Evolutionary conservation across 176 grass and related monocot genomes (phyloP).

Genomic region (Triticum monococcum): DNA sequence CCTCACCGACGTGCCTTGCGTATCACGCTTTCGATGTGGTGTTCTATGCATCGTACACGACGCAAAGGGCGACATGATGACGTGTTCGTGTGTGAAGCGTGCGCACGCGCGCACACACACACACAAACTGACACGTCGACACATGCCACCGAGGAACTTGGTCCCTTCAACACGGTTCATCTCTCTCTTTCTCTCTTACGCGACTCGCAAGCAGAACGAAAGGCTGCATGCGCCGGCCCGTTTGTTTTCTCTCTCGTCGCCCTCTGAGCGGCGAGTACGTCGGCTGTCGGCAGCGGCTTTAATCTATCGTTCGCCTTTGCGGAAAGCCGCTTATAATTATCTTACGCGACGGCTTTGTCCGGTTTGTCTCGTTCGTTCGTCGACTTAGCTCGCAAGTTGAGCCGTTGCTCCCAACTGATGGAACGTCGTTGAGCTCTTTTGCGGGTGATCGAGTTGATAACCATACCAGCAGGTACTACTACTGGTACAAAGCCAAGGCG

Average conservation of each 20-base stretch:
- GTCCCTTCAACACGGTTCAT: too few relatives aligned
- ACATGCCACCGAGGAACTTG: too few relatives aligned
- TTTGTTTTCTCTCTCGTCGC: background rate
- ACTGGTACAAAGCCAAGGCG: background rate
- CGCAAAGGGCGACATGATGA: too few relatives aligned
- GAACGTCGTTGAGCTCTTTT: slow-evolving; percentile 12
- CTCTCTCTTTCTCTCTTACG: background rate
- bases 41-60: too few relatives aligned
- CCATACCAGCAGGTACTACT: background rate
- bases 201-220: background rate
- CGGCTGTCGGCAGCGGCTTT: background rate
- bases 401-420: background rate
- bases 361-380: background rate
- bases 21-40: too few relatives aligned
- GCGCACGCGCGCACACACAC: too few relatives aligned
- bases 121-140: too few relatives aligned
- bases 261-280: background rate
- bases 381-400: background rate
- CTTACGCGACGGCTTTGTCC: background rate
- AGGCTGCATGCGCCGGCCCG: background rate
- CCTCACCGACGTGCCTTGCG: too few relatives aligned
- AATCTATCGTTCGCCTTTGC: background rate
- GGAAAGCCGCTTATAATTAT: background rate
- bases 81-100: too few relatives aligned
- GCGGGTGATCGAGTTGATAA: background rate